A percentile compares a stretch with the other conserved stretches of the same genome.
These are phyloP conservation scores for Leccinum fallax DNA, from an alignment of 1,284 basidiomycete species.

Conservation along the genomic window DNA sequence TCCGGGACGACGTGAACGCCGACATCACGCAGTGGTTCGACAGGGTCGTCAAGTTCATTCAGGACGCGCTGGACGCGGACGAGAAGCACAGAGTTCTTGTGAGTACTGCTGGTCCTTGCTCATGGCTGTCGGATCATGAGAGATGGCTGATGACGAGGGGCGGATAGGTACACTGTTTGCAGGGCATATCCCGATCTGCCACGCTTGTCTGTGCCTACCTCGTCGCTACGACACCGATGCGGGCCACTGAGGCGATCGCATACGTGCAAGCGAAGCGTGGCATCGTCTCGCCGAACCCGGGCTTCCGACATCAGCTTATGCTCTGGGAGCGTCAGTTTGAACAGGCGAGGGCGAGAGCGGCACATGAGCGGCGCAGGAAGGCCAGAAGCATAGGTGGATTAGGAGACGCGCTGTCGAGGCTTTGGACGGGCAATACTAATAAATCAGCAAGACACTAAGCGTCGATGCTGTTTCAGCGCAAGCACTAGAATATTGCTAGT, in stretches of 20 bases:
- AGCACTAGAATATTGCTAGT: background rate
- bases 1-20: conserved; percentile 55
- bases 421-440: conserved; percentile 20
- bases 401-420: conserved; percentile 14
- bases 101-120: conserved; percentile 33
- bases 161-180: conserved; percentile 71
- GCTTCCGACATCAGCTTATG: conserved; percentile 66
- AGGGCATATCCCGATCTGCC: conserved; percentile 80
- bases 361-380: conserved; percentile 20
- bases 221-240: conserved; percentile 61
- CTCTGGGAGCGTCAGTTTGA: conserved; percentile 46
- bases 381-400: conserved; percentile 8
- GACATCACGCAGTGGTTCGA: conserved; percentile 64
- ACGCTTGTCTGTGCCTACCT: conserved; percentile 84
- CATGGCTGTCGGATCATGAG: conserved; percentile 36
- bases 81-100: conserved; percentile 64
- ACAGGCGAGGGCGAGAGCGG: conserved; percentile 22
- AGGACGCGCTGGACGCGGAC: conserved; percentile 53
- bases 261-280: conserved; percentile 57
- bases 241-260: conserved; percentile 54
- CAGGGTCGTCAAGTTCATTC: conserved; percentile 64
- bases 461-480: too few relatives aligned
- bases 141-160: background rate
- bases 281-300: conserved; percentile 64
- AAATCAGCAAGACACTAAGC: background rate